phyloP scores from a whole-genome alignment of 805 yeast genomes.

The Brettanomyces nanus region DNA sequence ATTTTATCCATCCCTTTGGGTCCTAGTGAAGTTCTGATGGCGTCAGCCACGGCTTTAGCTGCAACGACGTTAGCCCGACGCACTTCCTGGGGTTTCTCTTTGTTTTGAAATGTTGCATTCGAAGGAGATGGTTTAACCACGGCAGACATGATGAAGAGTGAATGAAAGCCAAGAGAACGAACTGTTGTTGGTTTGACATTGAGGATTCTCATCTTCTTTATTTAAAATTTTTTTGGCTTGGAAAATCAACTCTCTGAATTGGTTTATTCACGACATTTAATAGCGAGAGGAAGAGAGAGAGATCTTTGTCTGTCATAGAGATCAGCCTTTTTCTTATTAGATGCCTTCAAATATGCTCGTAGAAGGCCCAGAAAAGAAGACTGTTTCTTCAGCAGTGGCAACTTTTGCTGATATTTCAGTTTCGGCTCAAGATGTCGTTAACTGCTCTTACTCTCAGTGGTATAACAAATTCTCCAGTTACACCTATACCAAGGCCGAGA shows the following conservation, averaged over 20 bases:
- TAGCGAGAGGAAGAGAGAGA: too few species aligned
- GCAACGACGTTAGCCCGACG: constrained; percentile 84
- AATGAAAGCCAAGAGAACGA: too few species aligned
- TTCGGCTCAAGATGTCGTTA: constrained; percentile 34
- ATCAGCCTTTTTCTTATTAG: too few species aligned
- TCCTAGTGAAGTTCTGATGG: constrained; percentile 90
- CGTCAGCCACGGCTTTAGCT: constrained; percentile 94
- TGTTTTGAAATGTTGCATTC: constrained; percentile 85
- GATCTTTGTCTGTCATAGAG: too few species aligned
- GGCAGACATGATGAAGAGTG: constrained; percentile 1
- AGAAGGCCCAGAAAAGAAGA: too few species aligned
- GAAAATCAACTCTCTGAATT: not conserved
- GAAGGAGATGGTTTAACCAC: constrained; percentile 5
- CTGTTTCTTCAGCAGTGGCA: too few species aligned
- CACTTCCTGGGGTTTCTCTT: constrained; percentile 92
- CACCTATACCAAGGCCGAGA: constrained; percentile 37
- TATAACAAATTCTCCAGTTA: constrained; percentile 38
- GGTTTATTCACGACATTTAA: too few species aligned
- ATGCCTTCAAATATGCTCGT: too few species aligned
- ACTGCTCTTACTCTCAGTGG: constrained; percentile 57
- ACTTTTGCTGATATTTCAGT: constrained; percentile 19
- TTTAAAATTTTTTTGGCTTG: not conserved
- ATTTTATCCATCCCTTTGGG: constrained; percentile 99
- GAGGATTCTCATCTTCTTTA: too few species aligned
- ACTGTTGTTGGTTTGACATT: too few species aligned